Base-by-base conservation (phyloP, 176 grass and related monocot genomes). In the Triticum turgidum region DNA sequence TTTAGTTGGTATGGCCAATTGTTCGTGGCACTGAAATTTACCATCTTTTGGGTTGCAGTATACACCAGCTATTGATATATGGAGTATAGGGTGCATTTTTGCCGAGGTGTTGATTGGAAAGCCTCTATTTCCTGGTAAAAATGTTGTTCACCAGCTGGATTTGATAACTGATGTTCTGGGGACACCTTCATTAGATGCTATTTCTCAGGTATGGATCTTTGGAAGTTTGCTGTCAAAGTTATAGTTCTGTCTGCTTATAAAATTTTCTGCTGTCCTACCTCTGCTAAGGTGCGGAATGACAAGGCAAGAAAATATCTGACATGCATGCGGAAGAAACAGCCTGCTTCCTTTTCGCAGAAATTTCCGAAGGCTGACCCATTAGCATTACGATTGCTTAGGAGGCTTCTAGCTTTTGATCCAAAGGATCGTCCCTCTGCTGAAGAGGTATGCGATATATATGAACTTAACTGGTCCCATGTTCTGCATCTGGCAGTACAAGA, bases 71-170 rank as follows among this genome's bases (percentile, higher is more conserved):
- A 88, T 88, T 42, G 86, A 88, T 82, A 88, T 88, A 15, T 88
- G 86, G 86, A 88, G 86, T 77, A 88, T 88, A 54, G 86, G 86
- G 20, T 88, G 86, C 79, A 88, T 88, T 68, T 88, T 88, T 32
- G 86, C 86, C 0, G 86, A 88, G 86, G 86, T 88, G 5, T 76
- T 88, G 86, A 82, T 82, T 45, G 86, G 86, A 42, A 88, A 88
- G 71, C 86, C 86, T 77, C 63, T 88, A 1, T 88, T 88, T 88
- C 86, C 86, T 77, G 86, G 86, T 77, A 88, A 88, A 82, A 88
- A 88, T 88, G 86, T 88, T 67, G 86, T 88, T 88, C 86, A 88
- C 12, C 86, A 88, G 80, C 81, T 88, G 71, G 86, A 88, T 82
- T 77, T 88, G 80, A 88, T 88, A 77, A 88, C 86, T 68, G 86